Base-by-base conservation (phyloP, 371 early-diverging fungal genomes). In the Umbelopsis sp. region DNA sequence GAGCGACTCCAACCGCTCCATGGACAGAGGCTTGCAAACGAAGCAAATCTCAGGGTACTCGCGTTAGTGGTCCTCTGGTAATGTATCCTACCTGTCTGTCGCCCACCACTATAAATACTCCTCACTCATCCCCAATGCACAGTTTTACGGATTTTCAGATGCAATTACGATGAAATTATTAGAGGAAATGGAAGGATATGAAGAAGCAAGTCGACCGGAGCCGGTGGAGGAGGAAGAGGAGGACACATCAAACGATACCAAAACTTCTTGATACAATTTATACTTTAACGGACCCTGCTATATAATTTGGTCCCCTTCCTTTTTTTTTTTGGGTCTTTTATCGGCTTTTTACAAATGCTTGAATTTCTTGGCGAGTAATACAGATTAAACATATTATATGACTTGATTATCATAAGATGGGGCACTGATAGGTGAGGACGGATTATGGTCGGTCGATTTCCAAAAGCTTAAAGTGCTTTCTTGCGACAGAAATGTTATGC, bases 401-500 rank as follows among this genome's bases (percentile, higher is more conserved):
- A 12, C 41, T 41, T 41, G 41, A 12, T 41, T 41, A 41, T 41
- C 41, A 41, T 10, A 41, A 41, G 41, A 7, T 41, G 7, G 41
- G 5, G 29, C 1, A 29, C 4, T 29, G 29, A 29, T 29, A 29
- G 29, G 4, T 29, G 29, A 29, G 29, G 29, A 29, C 1, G 1
- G 48, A 48, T 29, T n/a, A 57, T 12, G 57, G 32, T 35, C 57
- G 57, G 35, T 57, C 57, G 4, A 57, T 57, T 29, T 95, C 96
- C 66, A 97, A 86, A 68, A 91, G 91, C 69, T 92, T 91, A 83
- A 97, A 97, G 75, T 96, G 95, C 68, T 86, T 86, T 72, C 94
- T 80, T 3, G 96, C 96, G 44, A 92, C 89, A 5, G 82, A 82
- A 74, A 97, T 95, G 71, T 97, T 96, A 69, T 90, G 83, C 65